A percentile compares a stretch with the other conserved stretches of the same genome.
Conservation (phyloP, 768 basidiomycete species). For the Naganishia vishniacii region DNA sequence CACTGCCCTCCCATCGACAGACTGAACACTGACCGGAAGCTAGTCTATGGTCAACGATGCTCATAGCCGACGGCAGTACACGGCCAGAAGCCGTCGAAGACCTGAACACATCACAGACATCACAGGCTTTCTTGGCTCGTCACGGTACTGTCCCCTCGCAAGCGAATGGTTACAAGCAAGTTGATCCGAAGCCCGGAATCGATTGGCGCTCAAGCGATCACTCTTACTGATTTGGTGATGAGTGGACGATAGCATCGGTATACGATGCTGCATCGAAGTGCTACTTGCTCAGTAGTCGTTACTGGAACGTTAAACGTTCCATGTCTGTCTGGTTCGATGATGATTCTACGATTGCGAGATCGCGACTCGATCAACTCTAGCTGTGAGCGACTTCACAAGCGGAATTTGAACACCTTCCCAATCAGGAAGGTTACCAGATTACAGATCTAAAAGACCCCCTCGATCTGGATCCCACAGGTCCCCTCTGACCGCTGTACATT, state of each 20-base stretch:
- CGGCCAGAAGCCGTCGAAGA: neutral
- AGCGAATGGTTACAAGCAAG: neutral
- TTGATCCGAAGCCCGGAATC: neutral
- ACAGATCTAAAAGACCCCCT: too few species aligned
- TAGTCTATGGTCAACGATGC: neutral
- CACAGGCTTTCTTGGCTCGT: conserved; percentile 1
- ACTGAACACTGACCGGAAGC: neutral
- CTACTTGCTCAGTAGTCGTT: too few species aligned
- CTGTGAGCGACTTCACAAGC: neutral
- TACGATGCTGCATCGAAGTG: too few species aligned
- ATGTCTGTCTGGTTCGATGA: conserved; percentile 11
- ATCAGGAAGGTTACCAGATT: neutral
- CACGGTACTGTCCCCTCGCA: neutral
- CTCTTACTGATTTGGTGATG: neutral
- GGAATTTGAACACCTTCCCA: neutral
- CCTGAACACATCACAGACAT: neutral
- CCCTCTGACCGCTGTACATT: too few species aligned
- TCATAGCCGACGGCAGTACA: conserved; percentile 7
- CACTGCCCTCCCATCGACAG: neutral
- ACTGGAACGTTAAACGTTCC: neutral
- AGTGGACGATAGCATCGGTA: too few species aligned
- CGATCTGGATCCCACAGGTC: too few species aligned
- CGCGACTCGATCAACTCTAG: conserved; percentile 9
- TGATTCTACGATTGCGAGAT: conserved; percentile 19
- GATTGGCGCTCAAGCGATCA: conserved; percentile 7